Evolutionary conservation across 2,329 filamentous ascomycete genomes (phyloP).

Genomic region (Aspergillus fumigatus): DNA sequence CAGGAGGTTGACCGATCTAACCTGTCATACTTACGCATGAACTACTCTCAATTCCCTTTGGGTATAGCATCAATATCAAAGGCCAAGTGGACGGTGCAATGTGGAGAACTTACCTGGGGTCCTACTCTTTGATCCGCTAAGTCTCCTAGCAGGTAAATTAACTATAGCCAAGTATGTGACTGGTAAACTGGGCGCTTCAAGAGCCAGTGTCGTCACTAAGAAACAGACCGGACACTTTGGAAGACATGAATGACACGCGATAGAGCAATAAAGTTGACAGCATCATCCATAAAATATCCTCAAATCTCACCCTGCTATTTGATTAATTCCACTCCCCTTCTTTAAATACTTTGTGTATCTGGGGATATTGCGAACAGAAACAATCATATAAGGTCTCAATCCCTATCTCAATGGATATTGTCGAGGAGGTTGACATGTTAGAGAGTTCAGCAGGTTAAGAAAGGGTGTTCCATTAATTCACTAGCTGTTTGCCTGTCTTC

Average conservation of each 20-base stretch:
- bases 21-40: no score
- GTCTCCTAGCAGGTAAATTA: background rate
- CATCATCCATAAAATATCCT: no score
- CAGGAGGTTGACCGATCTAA: no score
- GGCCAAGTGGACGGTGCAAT: no score
- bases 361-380: no score
- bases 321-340: no score
- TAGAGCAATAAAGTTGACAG: background rate
- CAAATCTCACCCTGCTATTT: no score
- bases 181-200: background rate
- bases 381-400: background rate
- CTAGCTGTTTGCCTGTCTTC: background rate
- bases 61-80: no score
- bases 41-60: no score
- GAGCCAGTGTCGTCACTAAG: background rate
- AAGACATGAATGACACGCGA: background rate
- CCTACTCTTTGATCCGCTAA: background rate
- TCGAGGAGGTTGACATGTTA: background rate
- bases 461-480: background rate
- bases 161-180: background rate
- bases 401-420: background rate
- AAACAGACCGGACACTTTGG: background rate
- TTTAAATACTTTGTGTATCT: no score
- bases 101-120: no score
- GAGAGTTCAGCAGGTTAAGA: background rate